Base-by-base conservation (phyloP, 2,329 filamentous ascomycete species). In the Didymella glomerata region DNA sequence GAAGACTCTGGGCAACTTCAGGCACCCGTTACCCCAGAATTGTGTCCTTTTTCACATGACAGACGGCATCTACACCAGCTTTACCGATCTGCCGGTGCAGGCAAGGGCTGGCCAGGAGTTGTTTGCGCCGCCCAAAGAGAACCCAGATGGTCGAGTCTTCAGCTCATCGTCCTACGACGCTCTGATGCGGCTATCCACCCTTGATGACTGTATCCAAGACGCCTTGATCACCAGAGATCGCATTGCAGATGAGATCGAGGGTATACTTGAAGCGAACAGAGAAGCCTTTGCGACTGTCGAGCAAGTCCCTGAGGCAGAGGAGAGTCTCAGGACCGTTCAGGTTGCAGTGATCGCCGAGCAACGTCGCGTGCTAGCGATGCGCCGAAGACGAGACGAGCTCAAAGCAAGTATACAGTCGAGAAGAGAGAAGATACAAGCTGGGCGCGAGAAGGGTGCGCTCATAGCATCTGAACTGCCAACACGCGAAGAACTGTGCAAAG, bases 201-300 rank as follows among this genome's bases (percentile, higher is more conserved):
- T 98, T 16, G 92, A 97, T 63, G 91, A 90, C 73, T 96, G 93
- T 54, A 91, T 97, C 24, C 92, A 96, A 73, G 94, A 98, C 76
- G 93, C 93, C 1, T 80, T 97, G 10, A 86, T 88, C 1, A 96
- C 92, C 0, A 87, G 90, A 14, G 87, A 90, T 60, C 84, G 84
- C 52, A 82, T 98, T 9, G 87, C 91, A 47, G 79, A 84, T n/a
- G 91, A 97, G 64, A 96, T 97, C 64, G 91, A 91, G 60, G 62
- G 63, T 13, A 75, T 82, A 28, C 70, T 82, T 1, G 68, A 77
- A 10, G 61, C 73, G 0, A 80, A 82, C 54, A 71, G 72, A 16
- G 63, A 76, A 10, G 74, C 75, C 2, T 70, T 82, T 18, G 62
- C 67, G 2, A 68, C 69, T 0, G 64, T 79, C 6, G 72, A 73